Conservation (phyloP, 228 moss, liverwort and hornwort genomes). For the Sphagnum magellanicum region DNA sequence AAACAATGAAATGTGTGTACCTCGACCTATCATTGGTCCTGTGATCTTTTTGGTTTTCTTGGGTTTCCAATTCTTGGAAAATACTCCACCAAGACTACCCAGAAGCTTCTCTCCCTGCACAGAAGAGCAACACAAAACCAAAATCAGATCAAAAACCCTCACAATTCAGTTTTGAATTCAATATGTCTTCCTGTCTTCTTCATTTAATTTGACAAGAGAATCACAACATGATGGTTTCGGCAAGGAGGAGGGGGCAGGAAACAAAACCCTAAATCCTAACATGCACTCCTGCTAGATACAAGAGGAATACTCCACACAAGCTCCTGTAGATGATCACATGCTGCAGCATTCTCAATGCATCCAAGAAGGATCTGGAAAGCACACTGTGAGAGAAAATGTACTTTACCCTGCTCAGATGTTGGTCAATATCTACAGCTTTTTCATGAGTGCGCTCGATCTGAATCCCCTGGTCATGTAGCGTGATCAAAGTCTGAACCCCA, state of each 20-base stretch:
- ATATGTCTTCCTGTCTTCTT: no score
- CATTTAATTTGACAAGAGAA: no score
- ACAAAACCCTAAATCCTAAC: not conserved
- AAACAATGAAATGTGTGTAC: constrained; percentile 10
- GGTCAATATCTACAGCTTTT: constrained; percentile 77
- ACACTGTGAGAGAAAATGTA: not conserved
- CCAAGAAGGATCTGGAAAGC: no score
- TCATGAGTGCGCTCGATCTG: constrained; percentile 94
- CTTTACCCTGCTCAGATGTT: constrained; percentile 81
- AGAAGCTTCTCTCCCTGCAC: constrained; percentile 92
- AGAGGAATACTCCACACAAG: not conserved
- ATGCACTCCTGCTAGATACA: not conserved
- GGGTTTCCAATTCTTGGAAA: constrained; percentile 84
- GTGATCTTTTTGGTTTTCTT: constrained; percentile 82
- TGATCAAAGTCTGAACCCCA: constrained; percentile 62
- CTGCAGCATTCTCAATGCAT: no score
- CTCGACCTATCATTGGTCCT: constrained; percentile 66
- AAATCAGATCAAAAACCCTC: not conserved
- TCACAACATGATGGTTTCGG: no score
- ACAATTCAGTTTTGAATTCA: not conserved
- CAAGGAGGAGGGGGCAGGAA: no score
- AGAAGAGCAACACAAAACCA: not conserved
- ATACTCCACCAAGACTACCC: constrained; percentile 88
- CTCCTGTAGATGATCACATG: not conserved
- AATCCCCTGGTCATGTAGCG: constrained; percentile 71